Percentiles rank a stretch among this genome's conserved stretches.
These are phyloP conservation scores for Amanita brunnescens DNA, from an alignment of 768 basidiomycete genomes.

Conservation along the genomic window DNA sequence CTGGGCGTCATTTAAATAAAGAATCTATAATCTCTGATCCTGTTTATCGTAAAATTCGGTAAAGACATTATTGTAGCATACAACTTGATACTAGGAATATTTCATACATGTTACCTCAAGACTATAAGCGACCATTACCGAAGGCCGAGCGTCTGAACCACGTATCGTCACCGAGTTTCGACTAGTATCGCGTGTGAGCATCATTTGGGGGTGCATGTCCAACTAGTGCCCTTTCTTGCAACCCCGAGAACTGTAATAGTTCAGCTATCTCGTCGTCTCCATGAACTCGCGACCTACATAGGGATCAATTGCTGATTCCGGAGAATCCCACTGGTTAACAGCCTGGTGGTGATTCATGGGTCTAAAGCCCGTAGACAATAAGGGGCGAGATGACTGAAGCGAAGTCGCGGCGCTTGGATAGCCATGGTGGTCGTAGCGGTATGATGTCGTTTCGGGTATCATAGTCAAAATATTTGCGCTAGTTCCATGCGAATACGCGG, in stretches of 20 bases:
- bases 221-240: slow-evolving; percentile 28
- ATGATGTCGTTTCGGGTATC: slow-evolving; percentile 50
- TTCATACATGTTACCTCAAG: slow-evolving; percentile 5
- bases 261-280: slow-evolving; percentile 1
- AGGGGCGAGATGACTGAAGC: slow-evolving; percentile 28
- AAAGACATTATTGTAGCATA: slow-evolving; percentile 7
- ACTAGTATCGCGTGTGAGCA: slow-evolving; percentile 37
- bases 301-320: slow-evolving; percentile 46
- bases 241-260: slow-evolving; percentile 17
- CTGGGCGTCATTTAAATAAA: not conserved
- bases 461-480: slow-evolving; percentile 39
- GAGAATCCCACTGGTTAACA: slow-evolving; percentile 47
- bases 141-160: not conserved
- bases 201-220: slow-evolving; percentile 29
- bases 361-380: slow-evolving; percentile 36
- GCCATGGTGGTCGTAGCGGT: slow-evolving; percentile 42
- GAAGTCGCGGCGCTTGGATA: slow-evolving; percentile 31
- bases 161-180: slow-evolving; percentile 9
- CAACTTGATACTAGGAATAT: slow-evolving; percentile 4
- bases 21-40: not conserved
- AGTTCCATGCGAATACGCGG: slow-evolving; percentile 36
- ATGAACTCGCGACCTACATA: slow-evolving; percentile 42
- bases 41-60: slow-evolving; percentile 1
- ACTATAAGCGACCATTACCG: not conserved
- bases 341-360: slow-evolving; percentile 38